phyloP scores from a whole-genome alignment of 75 land plant species.

The Chamaecyparis obtusa region DNA sequence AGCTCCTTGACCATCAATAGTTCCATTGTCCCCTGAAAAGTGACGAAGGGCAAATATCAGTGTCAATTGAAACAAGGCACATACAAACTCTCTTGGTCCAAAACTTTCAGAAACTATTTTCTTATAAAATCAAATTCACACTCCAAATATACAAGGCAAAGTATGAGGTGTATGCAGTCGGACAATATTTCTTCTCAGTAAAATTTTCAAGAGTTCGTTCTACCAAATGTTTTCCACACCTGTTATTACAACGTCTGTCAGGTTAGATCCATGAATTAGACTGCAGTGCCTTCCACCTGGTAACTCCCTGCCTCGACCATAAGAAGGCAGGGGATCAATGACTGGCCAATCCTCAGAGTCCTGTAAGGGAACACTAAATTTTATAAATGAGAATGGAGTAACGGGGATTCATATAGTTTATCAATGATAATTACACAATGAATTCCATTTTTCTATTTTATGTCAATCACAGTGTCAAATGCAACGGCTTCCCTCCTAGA shows the following conservation, averaged over 20 bases:
- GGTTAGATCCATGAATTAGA: constrained; percentile 60
- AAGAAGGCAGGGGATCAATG: constrained; percentile 78
- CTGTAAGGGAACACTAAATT: constrained; percentile 28
- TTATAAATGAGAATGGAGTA: background rate
- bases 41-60: background rate
- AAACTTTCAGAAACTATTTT: background rate
- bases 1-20: constrained; percentile 82
- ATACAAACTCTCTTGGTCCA: background rate
- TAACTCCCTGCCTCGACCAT: constrained; percentile 78
- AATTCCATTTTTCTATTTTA: background rate
- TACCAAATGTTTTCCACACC: constrained; percentile 27
- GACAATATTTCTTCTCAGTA: background rate
- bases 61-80: constrained; percentile 1
- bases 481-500: background rate
- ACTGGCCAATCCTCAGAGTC: constrained; percentile 72
- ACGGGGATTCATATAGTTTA: background rate
- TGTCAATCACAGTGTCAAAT: background rate
- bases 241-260: constrained; percentile 80
- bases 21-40: constrained; percentile 67
- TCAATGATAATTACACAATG: background rate
- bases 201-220: background rate
- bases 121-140: background rate
- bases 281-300: constrained; percentile 75
- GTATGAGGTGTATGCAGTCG: background rate
- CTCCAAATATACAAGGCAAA: background rate